Conservation (phyloP, 345 rosid species). For the thale cress (Arabidopsis thaliana) region TAIR10.1 NC_003071.7:10839001-10839500, state of each 20-base stretch:
- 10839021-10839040: neutral
- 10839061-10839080: neutral
- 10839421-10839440: neutral
- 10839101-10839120: slow-evolving; percentile 1
- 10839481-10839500: neutral
- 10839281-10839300: neutral
- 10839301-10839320: neutral
- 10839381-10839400: slow-evolving; percentile 11
- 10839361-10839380: neutral
- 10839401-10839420: slow-evolving; percentile 21
- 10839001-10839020: slow-evolving; percentile 13
- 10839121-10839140: slow-evolving; percentile 22
- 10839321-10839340: neutral
- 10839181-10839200: neutral
- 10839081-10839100: neutral
- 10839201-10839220: neutral
- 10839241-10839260: neutral
- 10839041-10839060: neutral
- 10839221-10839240: neutral
- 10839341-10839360: neutral
- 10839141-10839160: neutral
- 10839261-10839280: neutral
- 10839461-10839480: neutral
- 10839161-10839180: slow-evolving; percentile 13
- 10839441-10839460: neutral